Percentiles rank a stretch among this genome's conserved stretches.
These are phyloP conservation scores for Saccharomyces kudriavzevii DNA, from an alignment of 805 yeast species.

Conservation along the genomic window DNA sequence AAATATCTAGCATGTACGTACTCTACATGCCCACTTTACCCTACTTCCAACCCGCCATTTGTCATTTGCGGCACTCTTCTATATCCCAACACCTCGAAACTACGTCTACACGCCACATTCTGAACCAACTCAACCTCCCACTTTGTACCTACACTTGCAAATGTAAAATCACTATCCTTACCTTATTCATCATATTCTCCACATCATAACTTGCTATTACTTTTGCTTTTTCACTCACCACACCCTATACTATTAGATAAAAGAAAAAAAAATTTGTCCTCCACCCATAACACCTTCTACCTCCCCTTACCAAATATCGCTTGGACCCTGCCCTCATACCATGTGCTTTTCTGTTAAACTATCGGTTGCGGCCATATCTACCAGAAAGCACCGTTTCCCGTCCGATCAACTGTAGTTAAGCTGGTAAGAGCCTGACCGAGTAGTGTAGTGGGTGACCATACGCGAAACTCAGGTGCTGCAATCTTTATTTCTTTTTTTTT, in stretches of 20 bases:
- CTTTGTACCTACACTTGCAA: background rate
- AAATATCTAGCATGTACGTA: background rate
- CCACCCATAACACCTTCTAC: background rate
- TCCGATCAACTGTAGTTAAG: constrained; percentile 53
- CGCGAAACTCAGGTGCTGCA: constrained; percentile 51
- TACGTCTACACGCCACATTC: background rate
- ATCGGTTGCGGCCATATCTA: constrained; percentile 52
- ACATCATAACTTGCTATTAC: background rate
- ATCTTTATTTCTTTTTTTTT: constrained; percentile 28
- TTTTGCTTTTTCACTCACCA: background rate
- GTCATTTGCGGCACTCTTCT: background rate
- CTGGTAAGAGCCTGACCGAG: constrained; percentile 53
- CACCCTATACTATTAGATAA: background rate
- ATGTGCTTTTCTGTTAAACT: constrained; percentile 6
- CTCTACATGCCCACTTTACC: background rate
- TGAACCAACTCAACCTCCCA: background rate
- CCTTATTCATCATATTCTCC: background rate
- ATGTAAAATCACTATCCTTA: background rate
- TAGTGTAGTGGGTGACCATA: constrained; percentile 52
- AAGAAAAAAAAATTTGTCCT: background rate
- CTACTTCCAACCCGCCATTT: background rate
- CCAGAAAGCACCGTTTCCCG: constrained; percentile 56
- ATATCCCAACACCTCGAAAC: background rate
- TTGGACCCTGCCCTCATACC: background rate
- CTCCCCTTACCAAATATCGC: background rate